These are phyloP conservation scores for Acanthamoeba sp. DNA, from an alignment of 208 protist genomes.

Conservation along the genomic window DNA sequence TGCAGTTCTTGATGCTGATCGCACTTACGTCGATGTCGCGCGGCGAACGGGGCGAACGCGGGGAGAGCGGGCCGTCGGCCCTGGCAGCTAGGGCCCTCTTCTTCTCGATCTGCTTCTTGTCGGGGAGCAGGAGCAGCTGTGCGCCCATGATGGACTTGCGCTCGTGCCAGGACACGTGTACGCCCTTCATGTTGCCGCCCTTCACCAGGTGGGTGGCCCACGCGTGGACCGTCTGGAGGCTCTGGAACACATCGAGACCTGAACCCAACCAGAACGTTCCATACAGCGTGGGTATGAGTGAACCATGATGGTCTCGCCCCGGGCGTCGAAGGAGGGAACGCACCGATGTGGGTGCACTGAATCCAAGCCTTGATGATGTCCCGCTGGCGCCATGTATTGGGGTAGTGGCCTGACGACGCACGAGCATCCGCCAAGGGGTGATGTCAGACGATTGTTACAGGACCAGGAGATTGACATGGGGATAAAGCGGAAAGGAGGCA, in stretches of 20 bases:
- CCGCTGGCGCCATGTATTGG: conserved; percentile 39
- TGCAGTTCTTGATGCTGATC: conserved; percentile 48
- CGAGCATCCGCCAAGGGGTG: not conserved
- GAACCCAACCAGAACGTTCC: no score
- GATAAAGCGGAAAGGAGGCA: not conserved
- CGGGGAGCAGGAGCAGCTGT: not conserved
- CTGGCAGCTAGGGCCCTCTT: not conserved
- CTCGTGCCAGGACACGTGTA: conserved; percentile 63
- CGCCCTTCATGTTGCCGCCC: conserved; percentile 65
- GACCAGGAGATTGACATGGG: not conserved
- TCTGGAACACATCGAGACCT: conserved; percentile 71
- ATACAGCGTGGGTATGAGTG: not conserved
- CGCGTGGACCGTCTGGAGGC: conserved; percentile 56
- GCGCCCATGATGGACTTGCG: conserved; percentile 68
- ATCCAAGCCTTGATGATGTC: conserved; percentile 76
- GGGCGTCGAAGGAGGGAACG: no score
- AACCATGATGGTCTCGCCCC: no score
- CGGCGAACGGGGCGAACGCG: not conserved
- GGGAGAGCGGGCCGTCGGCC: not conserved
- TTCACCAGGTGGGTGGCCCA: conserved; percentile 71
- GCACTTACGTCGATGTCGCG: not conserved
- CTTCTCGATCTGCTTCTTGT: conserved; percentile 65
- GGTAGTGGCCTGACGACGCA: conserved; percentile 55
- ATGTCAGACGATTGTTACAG: no score
- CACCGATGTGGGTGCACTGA: conserved; percentile 72